These are phyloP conservation scores for Lagenaria siceraria DNA, from an alignment of 306 rosid species.

Conservation along the genomic window DNA sequence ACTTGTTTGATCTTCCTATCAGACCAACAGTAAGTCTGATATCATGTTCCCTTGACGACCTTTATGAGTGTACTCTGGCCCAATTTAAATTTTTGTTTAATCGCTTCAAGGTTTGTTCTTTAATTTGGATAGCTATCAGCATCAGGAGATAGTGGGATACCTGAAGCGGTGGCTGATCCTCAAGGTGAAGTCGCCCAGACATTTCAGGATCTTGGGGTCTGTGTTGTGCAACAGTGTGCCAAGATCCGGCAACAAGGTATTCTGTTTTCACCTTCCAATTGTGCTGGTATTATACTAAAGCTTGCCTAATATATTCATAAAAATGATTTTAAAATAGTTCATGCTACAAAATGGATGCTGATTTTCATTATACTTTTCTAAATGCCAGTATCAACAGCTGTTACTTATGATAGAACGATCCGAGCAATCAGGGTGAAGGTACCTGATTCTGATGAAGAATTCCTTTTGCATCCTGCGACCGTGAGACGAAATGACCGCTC, in stretches of 20 bases:
- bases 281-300: background rate
- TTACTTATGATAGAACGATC: constrained; percentile 70
- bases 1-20: constrained; percentile 89
- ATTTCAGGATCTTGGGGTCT: constrained; percentile 78
- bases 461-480: constrained; percentile 91
- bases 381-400: constrained; percentile 74
- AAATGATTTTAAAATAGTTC: background rate
- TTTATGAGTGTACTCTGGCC: background rate
- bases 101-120: background rate
- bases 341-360: background rate
- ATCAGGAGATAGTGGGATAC: constrained; percentile 93
- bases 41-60: background rate
- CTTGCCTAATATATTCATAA: background rate
- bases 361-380: background rate
- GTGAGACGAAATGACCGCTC: constrained; percentile 95
- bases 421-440: constrained; percentile 87
- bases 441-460: constrained; percentile 82
- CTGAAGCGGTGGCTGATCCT: constrained; percentile 94
- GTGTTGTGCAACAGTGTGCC: constrained; percentile 95
- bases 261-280: constrained; percentile 1
- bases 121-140: constrained; percentile 60
- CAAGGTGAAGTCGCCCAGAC: constrained; percentile 72
- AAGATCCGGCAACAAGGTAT: constrained; percentile 98
- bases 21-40: constrained; percentile 66
- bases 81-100: background rate